These are phyloP conservation scores for Volvox reticuliferus DNA, from an alignment of 139 green algal genomes.

Conservation along the genomic window DNA sequence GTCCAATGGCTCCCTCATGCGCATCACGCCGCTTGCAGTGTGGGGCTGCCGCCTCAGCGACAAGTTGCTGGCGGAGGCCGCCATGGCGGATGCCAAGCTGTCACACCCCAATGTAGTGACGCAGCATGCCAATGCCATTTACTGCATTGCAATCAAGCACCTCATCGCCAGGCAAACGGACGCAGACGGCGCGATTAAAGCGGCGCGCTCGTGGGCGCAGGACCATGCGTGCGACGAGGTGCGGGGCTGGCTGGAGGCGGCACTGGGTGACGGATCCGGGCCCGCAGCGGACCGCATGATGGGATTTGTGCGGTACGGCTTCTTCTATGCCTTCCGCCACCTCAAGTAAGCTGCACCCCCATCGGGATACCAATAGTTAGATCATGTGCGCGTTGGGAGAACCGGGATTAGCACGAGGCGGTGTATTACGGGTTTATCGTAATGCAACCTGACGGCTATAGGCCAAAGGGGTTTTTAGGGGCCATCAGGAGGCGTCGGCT, in stretches of 20 bases:
- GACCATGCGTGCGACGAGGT: constrained; percentile 30
- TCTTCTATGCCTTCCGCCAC: constrained; percentile 61
- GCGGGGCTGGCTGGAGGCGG: constrained; percentile 48
- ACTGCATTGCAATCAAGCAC: constrained; percentile 62
- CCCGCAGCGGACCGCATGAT: not conserved
- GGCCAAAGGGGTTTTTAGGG: no score
- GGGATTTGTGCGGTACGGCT: constrained; percentile 62
- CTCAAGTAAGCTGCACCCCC: constrained; percentile 4
- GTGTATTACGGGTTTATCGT: no score
- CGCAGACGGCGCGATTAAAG: constrained; percentile 47
- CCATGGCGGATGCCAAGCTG: constrained; percentile 46
- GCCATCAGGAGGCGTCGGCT: no score
- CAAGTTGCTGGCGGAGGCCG: constrained; percentile 32
- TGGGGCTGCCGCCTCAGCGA: constrained; percentile 51
- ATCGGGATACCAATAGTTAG: no score
- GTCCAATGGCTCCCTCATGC: constrained; percentile 52
- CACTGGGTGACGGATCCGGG: not conserved
- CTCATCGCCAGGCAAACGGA: constrained; percentile 61
- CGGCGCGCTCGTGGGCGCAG: constrained; percentile 48
- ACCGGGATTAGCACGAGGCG: no score
- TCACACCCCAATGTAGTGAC: constrained; percentile 55
- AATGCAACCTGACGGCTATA: no score
- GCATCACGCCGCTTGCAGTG: constrained; percentile 63
- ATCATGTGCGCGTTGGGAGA: no score
- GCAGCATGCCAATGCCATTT: constrained; percentile 63